Percentiles rank a stretch among this genome's conserved stretches.
These are phyloP conservation scores for Artemisia annua DNA, from an alignment of 129 eudicot species.

Conservation along the genomic window DNA sequence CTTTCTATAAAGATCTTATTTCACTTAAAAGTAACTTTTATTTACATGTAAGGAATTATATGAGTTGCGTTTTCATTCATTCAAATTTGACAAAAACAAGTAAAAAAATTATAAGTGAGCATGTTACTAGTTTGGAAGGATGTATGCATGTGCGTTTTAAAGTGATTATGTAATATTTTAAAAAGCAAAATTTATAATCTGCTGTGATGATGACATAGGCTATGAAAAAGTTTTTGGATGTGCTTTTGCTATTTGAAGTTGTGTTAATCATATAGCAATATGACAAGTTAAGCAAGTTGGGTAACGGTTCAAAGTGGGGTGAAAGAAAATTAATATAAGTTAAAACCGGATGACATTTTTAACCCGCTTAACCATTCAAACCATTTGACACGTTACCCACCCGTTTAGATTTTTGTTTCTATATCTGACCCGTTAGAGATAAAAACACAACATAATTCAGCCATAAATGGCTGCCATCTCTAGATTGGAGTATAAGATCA, in stretches of 20 bases:
- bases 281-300: too few species aligned
- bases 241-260: neutral
- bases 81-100: too few species aligned
- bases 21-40: neutral
- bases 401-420: too few species aligned
- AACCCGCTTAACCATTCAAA: neutral
- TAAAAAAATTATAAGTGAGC: too few species aligned
- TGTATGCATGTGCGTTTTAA: neutral
- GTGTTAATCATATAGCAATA: neutral
- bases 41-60: neutral
- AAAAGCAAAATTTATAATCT: neutral
- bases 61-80: neutral
- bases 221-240: neutral
- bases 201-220: neutral
- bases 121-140: neutral
- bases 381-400: too few species aligned
- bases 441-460: neutral
- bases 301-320: neutral
- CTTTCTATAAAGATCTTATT: neutral
- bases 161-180: neutral
- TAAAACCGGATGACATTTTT: neutral
- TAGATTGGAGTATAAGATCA: neutral
- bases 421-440: neutral
- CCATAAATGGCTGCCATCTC: neutral
- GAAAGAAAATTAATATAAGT: neutral